Percentiles rank a stretch among this genome's conserved stretches.
Conservation (phyloP, 805 yeast genomes). For the Trichomonascus vanleenenianus region DNA sequence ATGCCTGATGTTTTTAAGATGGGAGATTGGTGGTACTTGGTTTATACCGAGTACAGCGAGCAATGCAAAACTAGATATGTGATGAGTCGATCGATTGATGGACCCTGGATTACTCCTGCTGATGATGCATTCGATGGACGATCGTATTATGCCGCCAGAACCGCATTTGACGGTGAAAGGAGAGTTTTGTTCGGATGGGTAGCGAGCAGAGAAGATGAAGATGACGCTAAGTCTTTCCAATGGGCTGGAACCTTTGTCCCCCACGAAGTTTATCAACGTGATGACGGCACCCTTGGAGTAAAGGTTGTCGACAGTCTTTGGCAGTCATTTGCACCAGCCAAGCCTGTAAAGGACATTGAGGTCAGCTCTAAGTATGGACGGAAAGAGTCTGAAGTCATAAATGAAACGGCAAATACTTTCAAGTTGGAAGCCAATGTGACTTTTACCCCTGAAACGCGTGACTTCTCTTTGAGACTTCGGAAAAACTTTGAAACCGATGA, state of each 20-base stretch:
- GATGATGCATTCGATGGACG: slow-evolving; percentile 6
- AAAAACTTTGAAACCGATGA: slow-evolving; percentile 4
- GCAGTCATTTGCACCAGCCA: neutral
- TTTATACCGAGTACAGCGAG: slow-evolving; percentile 6
- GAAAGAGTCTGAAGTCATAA: neutral
- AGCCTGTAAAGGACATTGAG: neutral
- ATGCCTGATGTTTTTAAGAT: slow-evolving; percentile 7
- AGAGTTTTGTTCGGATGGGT: slow-evolving; percentile 6
- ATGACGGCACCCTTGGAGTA: slow-evolving; percentile 5
- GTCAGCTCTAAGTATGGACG: neutral
- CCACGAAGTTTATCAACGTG: slow-evolving; percentile 2
- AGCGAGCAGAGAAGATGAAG: slow-evolving; percentile 6
- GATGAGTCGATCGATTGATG: slow-evolving; percentile 4
- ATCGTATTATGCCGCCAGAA: slow-evolving; percentile 6
- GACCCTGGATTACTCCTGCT: slow-evolving; percentile 7
- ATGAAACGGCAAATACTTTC: neutral
- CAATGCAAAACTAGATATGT: slow-evolving; percentile 5
- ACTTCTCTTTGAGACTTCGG: slow-evolving; percentile 3
- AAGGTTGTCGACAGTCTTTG: slow-evolving; percentile 5
- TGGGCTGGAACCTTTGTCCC: slow-evolving; percentile 7
- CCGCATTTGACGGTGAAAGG: slow-evolving; percentile 5
- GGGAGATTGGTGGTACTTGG: slow-evolving; percentile 6
- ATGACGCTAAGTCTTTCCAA: slow-evolving; percentile 5
- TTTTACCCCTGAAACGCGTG: slow-evolving; percentile 2
- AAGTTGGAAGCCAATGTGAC: neutral